Percentiles rank a stretch among this genome's conserved stretches.
These are phyloP conservation scores for Metarhizium guizhouense DNA, from an alignment of 2,329 filamentous ascomycete genomes.

Conservation along the genomic window DNA sequence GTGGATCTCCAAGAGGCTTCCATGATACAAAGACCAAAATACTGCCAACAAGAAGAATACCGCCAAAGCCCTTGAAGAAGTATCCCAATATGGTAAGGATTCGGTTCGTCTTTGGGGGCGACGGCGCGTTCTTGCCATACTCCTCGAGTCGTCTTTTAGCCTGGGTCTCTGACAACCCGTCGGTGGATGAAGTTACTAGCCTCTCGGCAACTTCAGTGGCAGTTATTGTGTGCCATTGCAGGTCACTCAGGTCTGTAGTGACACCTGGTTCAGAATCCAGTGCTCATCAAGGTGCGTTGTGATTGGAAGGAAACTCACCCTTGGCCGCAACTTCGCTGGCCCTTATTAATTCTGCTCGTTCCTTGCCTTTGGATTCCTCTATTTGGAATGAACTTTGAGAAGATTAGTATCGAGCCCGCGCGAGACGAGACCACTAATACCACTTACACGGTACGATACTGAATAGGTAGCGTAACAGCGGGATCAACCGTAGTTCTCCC, in stretches of 20 bases:
- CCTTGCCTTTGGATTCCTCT: slow-evolving; percentile 41
- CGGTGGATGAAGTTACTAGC: slow-evolving; percentile 43
- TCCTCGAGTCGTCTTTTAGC: slow-evolving; percentile 44
- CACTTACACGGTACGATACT: slow-evolving; percentile 45
- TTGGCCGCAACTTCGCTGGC: slow-evolving; percentile 36
- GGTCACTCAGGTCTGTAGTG: slow-evolving; percentile 43
- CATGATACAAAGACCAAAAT: slow-evolving; percentile 70
- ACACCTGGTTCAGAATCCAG: background rate
- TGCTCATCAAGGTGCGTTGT: background rate
- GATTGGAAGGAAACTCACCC: slow-evolving; percentile 19
- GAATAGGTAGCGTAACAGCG: slow-evolving; percentile 34
- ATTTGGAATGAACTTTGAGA: slow-evolving; percentile 40
- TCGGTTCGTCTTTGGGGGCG: slow-evolving; percentile 53
- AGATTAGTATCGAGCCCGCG: background rate
- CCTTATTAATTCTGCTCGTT: slow-evolving; percentile 26
- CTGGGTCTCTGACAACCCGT: slow-evolving; percentile 53
- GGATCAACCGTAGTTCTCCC: slow-evolving; percentile 19
- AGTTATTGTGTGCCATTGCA: slow-evolving; percentile 60
- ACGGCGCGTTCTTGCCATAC: slow-evolving; percentile 59
- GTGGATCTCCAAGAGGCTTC: slow-evolving; percentile 65
- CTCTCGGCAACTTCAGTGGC: slow-evolving; percentile 49
- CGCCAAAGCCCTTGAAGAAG: slow-evolving; percentile 70
- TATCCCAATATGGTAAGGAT: slow-evolving; percentile 54
- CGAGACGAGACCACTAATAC: background rate
- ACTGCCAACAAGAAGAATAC: slow-evolving; percentile 57